Evolutionary conservation across 805 yeast species (phyloP).

Genomic region (Kodamaea kaohsiungensis): DNA sequence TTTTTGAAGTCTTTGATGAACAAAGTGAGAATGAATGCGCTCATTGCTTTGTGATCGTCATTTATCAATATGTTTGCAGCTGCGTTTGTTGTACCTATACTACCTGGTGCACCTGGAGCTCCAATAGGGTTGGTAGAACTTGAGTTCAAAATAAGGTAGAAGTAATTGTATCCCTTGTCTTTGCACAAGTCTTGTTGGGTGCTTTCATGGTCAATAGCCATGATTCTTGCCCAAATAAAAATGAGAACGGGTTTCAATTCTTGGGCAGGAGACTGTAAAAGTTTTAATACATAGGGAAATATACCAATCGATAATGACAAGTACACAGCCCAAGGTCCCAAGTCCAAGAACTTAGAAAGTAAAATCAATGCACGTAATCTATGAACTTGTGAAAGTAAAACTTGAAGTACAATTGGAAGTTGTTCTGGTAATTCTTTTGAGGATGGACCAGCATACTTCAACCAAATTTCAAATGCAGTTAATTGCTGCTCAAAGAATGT

Average conservation of each 20-base stretch:
- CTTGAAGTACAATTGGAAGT: slow-evolving; percentile 90
- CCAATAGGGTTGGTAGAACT: slow-evolving; percentile 31
- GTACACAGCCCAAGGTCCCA: slow-evolving; percentile 98
- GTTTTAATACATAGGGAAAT: slow-evolving; percentile 88
- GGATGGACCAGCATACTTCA: slow-evolving; percentile 79
- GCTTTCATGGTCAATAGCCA: slow-evolving; percentile 89
- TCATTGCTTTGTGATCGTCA: slow-evolving; percentile 92
- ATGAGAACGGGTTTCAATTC: slow-evolving; percentile 92
- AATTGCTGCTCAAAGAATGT: slow-evolving; percentile 94
- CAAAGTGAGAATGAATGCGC: slow-evolving; percentile 84
- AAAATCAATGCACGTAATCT: slow-evolving; percentile 84
- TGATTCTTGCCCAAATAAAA: slow-evolving; percentile 96
- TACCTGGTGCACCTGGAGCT: slow-evolving; percentile 34
- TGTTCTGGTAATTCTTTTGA: slow-evolving; percentile 91
- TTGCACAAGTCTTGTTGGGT: slow-evolving; percentile 91
- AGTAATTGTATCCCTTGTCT: slow-evolving; percentile 87
- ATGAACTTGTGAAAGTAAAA: slow-evolving; percentile 89
- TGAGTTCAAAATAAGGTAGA: slow-evolving; percentile 70
- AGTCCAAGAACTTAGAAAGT: slow-evolving; percentile 80
- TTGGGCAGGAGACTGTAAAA: slow-evolving; percentile 92
- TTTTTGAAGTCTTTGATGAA: slow-evolving; percentile 77
- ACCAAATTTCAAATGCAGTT: slow-evolving; percentile 96
- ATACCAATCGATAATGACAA: slow-evolving; percentile 91
- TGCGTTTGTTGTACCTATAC: slow-evolving; percentile 12
- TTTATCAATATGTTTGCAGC: slow-evolving; percentile 44